A percentile compares a stretch with the other conserved stretches of the same genome.
phyloP scores from a whole-genome alignment of 1,284 basidiomycete genomes.

The Cerioporus squamosus region DNA sequence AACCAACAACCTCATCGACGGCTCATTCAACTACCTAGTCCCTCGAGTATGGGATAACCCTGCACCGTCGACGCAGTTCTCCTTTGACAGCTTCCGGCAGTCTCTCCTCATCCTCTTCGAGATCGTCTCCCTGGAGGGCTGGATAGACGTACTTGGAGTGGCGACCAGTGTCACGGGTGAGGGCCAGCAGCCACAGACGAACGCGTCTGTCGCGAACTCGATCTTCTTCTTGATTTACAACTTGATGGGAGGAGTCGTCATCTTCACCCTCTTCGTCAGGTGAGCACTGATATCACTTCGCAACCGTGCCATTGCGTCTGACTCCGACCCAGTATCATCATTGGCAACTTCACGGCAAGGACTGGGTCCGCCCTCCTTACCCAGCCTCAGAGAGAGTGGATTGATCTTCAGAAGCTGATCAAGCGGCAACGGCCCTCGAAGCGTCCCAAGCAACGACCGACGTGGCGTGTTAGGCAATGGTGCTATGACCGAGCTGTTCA shows the following conservation, averaged over 20 bases:
- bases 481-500: slow-evolving; percentile 90
- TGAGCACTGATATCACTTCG: slow-evolving; percentile 35
- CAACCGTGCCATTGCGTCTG: neutral
- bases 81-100: slow-evolving; percentile 88
- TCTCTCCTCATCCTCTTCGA: slow-evolving; percentile 95
- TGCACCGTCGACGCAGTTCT: slow-evolving; percentile 82
- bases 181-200: slow-evolving; percentile 71
- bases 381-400: slow-evolving; percentile 93
- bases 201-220: slow-evolving; percentile 81
- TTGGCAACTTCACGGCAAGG: slow-evolving; percentile 89
- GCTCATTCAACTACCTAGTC: slow-evolving; percentile 69
- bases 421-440: slow-evolving; percentile 88
- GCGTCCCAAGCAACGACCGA: slow-evolving; percentile 68
- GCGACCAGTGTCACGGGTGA: slow-evolving; percentile 82
- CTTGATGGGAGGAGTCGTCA: slow-evolving; percentile 89
- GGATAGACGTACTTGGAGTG: slow-evolving; percentile 90
- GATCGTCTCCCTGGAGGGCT: slow-evolving; percentile 95
- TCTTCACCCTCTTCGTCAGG: slow-evolving; percentile 89
- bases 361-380: slow-evolving; percentile 88
- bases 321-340: slow-evolving; percentile 77
- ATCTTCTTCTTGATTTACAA: slow-evolving; percentile 96
- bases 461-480: slow-evolving; percentile 72
- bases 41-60: slow-evolving; percentile 94
- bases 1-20: slow-evolving; percentile 50
- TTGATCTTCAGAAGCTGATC: slow-evolving; percentile 90